Evolutionary conservation across 2,329 filamentous ascomycete genomes (phyloP), one percentile per base, ranked within the genome.

Genomic region (Pseudogymnoascus sp.): DNA sequence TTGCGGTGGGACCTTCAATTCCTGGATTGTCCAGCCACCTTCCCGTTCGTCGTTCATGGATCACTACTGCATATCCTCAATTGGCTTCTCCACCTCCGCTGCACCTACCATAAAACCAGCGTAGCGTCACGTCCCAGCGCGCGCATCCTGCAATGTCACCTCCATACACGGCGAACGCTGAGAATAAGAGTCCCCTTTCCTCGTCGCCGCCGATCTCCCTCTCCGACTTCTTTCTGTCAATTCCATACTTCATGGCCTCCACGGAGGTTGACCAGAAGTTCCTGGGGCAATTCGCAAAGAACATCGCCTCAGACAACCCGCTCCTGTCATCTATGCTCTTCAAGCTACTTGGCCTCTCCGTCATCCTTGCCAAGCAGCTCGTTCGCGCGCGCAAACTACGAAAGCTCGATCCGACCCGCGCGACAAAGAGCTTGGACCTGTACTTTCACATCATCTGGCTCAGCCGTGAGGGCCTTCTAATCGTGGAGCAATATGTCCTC

Each of bases 191-290:
- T 31, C 25, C 42, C 42, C 42, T 52, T 52, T 52, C 42, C 13
- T 52, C 25, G 42, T 52, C 55, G 31, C 21, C 55, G 55, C 55
- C 55, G 18, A 59, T 37, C 55, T 59, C 55, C 13, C 55, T 37
- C 35, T 27, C 35, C 31, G 18, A 35, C 55, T 59, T 37, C 55
- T 35, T 59, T 37, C 55, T 37, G 15, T 59, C 55, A 36, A 59
- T 59, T 35, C 55, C 55, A 35, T 35, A 37, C 55, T 35, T 59
- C 55, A 99, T 97, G 94, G 94, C 94, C 77, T 94, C 92, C 73
- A 94, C 92, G 64, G 91, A 96, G 77, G 91, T 97, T 65, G 94
- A 99, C 75, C 92, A 96, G 78, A 99, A 97, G 78, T 96, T 95
- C 76, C 82, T 99, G 71, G 92, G 91, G 77, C 87, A 86, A 72